Percentiles rank a stretch among this genome's conserved stretches.
These are phyloP conservation scores for Calonectria ilicicola DNA, from an alignment of 2,329 filamentous ascomycete species.

Conservation along the genomic window DNA sequence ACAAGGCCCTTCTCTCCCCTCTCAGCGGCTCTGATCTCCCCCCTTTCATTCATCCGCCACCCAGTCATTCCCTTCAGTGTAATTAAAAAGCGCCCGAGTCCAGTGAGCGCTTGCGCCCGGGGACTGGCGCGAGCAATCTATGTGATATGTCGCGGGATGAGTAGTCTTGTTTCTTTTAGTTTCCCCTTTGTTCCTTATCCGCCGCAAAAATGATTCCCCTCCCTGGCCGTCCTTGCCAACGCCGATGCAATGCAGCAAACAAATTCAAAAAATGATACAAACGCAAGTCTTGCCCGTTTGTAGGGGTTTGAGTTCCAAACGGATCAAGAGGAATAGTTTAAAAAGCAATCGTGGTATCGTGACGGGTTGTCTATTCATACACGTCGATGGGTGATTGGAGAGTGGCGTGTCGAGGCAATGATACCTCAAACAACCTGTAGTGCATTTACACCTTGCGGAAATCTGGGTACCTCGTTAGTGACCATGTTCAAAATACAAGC, in stretches of 20 bases:
- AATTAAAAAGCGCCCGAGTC: conserved; percentile 47
- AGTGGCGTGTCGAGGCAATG: conserved; percentile 9
- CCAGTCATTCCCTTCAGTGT: conserved; percentile 40
- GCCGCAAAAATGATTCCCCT: conserved; percentile 43
- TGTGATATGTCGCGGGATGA: conserved; percentile 52
- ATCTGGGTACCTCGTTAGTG: conserved; percentile 52
- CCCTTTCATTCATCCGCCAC: conserved; percentile 29
- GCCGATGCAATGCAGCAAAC: conserved; percentile 68
- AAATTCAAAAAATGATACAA: conserved; percentile 54
- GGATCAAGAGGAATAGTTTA: conserved; percentile 24
- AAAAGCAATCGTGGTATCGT: conserved; percentile 62
- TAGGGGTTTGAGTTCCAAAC: conserved; percentile 39
- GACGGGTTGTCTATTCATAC: conserved; percentile 58
- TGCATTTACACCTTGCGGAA: conserved; percentile 67
- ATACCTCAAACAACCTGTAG: conserved; percentile 18
- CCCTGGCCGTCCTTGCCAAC: conserved; percentile 57
- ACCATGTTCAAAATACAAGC: accelerated
- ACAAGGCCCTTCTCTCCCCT: not conserved
- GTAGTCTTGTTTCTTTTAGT: conserved; percentile 52
- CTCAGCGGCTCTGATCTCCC: conserved; percentile 23
- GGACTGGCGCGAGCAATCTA: conserved; percentile 53
- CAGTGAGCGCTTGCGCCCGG: conserved; percentile 39
- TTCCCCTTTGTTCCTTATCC: conserved; percentile 47
- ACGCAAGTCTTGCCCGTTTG: conserved; percentile 35
- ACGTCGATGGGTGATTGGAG: conserved; percentile 45